phyloP scores from a whole-genome alignment of 139 green algal species.

The Chlamydomonas sphaeroides region DNA sequence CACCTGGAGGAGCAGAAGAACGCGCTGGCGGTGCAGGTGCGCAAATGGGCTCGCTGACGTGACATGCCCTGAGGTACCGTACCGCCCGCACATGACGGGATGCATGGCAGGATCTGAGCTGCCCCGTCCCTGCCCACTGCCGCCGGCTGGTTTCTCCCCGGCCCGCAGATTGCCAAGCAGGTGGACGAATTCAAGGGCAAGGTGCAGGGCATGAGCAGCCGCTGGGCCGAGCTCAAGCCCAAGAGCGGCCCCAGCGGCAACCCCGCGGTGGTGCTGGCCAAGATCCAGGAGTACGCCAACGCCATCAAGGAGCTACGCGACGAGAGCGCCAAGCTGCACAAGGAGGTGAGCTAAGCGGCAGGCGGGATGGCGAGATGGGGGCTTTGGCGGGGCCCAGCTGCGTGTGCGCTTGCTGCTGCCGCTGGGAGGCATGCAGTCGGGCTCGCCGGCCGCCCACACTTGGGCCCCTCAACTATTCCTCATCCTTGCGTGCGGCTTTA shows the following conservation, averaged over 20 bases:
- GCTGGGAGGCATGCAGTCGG: too few species aligned
- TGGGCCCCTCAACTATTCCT: too few species aligned
- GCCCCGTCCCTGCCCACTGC: neutral
- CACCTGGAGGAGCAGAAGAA: conserved; percentile 76
- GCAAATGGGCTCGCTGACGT: neutral
- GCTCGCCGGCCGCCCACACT: too few species aligned
- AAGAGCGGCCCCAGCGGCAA: conserved; percentile 68
- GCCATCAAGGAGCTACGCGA: conserved; percentile 62
- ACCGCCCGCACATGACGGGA: too few species aligned
- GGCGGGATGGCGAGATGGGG: too few species aligned
- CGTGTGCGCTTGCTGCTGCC: too few species aligned
- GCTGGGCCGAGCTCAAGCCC: conserved; percentile 70
- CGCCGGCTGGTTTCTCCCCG: too few species aligned
- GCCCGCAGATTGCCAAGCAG: conserved; percentile 44
- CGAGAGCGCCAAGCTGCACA: conserved; percentile 62
- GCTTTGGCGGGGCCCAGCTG: too few species aligned
- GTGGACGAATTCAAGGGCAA: conserved; percentile 73
- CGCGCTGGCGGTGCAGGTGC: conserved; percentile 59
- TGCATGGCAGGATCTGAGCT: too few species aligned
- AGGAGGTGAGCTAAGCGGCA: conserved; percentile 37
- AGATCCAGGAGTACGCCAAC: conserved; percentile 70
- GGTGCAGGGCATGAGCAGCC: conserved; percentile 54
- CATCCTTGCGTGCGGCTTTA: neutral
- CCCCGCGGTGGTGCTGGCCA: conserved; percentile 66
- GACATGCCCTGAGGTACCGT: too few species aligned